Base-by-base conservation (phyloP, 116 monocot species). In the Cymodocea nodosa region DNA sequence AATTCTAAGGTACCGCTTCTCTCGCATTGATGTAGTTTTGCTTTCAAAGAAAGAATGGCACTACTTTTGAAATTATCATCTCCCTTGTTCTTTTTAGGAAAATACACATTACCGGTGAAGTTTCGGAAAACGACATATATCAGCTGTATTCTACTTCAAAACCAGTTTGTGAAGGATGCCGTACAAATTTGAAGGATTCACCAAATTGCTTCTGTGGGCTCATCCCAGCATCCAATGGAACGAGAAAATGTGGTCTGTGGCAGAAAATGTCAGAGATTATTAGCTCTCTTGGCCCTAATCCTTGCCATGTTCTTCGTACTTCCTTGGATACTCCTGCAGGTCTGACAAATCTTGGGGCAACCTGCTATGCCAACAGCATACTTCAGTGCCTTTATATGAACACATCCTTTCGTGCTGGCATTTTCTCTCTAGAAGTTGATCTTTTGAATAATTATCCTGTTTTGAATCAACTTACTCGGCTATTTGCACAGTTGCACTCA, bases 341-440 rank as follows among this genome's bases (percentile, higher is more conserved):
- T 5, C 73, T 92, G 71, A 98, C 98, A 48, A 98, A 98, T 53
- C 70, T 92, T 37, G 98, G 98, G 52, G 98, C 98, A 17, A 98
- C 98, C 37, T 98, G 98, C 77, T 98, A 98, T 86, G 98, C 98
- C 19, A 98, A 98, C 62, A 92, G 98, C 75, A 92, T 98, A 70
- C 91, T 98, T 55, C 98, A 98, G 67, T 98, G 88, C 73, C 92
- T 98, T 73, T 98, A 89, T 60, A 98, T 98, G 98, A 98, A 98
- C 64, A 73, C 73, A 4, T 66, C 82, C 13, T 98, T 98, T 35
- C 77, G 98, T 44, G 61, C 61, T 25, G 82, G 98, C 37, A 89
- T 92, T 53, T 89, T 98, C 66, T 83, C 92, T 37, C 69, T 89
- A 23, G 92, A 98, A 68, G 60, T 78, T 20, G 86, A 89, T 12